Base-by-base conservation (phyloP, 495 filamentous ascomycete species). In the Thozetella sp. region DNA sequence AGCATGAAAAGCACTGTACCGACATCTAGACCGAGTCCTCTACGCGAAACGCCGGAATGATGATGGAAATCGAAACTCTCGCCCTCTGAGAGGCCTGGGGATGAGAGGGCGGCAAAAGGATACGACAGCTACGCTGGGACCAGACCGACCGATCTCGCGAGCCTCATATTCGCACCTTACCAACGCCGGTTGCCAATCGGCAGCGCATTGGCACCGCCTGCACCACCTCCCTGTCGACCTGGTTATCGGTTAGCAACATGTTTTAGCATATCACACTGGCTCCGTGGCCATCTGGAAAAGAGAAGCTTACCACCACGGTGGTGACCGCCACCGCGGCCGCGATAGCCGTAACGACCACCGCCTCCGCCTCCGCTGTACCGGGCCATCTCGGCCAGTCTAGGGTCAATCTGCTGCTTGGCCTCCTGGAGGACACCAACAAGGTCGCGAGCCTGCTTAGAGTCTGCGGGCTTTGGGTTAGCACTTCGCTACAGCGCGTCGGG, bases 391-490 rank as follows among this genome's bases (percentile, higher is more conserved):
- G 87, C 85, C 59, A 99, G 90, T 76, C 91, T 87, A 67, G 95
- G 95, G 69, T 98, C 96, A 75, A 99, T 93, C 77, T 97, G 91
- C 80, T 99, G 95, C 82, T 99, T 99, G 62, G 95, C 93, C 77
- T 99, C 95, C 64, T 88, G 89, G 64, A 99, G 91, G 63, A 99
- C 91, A 50, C 80, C 82, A 57, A 98, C 86, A 69, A 99, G 88
- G 79, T 99, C 95, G 82, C 96, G 93, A 77, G 95, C 95, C 86
- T 90, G 85, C 85, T 99, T 99, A 62, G 92, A 86, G 77, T 99
- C 95, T 97, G 61, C 54, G 62, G 23, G 66, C 19, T 19, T 25
- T 27, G 25, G 51, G 70, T 83, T 70, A 80, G 72, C 54, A 51
- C 30, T 34, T 59, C 37, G 62, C 19, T 20, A 17, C 6, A n/a